Evolutionary conservation across 495 filamentous ascomycete species (phyloP).

Genomic region (Pseudevernia furfuracea): DNA sequence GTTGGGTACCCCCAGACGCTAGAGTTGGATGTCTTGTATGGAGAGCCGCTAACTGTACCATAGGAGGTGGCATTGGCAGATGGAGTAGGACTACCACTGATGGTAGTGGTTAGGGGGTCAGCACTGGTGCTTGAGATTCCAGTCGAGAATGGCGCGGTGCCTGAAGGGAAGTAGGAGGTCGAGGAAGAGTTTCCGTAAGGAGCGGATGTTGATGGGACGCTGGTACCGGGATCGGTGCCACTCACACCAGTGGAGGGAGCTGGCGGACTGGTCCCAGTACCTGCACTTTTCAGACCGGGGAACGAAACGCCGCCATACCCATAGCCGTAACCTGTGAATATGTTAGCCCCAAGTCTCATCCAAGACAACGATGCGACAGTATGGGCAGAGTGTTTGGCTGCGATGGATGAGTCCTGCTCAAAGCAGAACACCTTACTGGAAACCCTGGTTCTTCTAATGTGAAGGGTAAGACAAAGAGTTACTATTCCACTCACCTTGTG

Average conservation of each 20-base stretch:
- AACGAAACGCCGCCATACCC: conserved; percentile 7
- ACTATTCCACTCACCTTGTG: conserved; percentile 7
- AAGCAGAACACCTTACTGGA: not conserved
- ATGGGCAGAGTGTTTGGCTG: not conserved
- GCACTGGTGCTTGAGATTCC: not conserved
- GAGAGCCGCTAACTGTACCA: not conserved
- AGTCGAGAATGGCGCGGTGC: not conserved
- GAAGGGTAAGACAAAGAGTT: not conserved
- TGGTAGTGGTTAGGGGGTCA: not conserved
- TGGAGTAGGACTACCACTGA: conserved; percentile 5
- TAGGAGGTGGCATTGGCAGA: conserved; percentile 5
- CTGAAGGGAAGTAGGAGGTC: not conserved
- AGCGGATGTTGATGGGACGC: conserved; percentile 4
- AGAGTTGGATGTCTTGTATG: not conserved
- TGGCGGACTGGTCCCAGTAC: conserved; percentile 7
- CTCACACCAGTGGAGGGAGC: conserved; percentile 1
- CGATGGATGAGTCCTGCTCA: not conserved
- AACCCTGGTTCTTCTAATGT: not conserved
- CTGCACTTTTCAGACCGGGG: not conserved
- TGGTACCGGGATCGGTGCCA: conserved; percentile 3
- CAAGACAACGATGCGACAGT: not conserved
- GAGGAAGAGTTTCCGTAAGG: not conserved
- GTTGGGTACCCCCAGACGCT: conserved; percentile 1
- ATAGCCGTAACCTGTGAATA: not conserved
- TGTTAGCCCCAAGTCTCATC: not conserved